Base-by-base conservation (phyloP, 2,329 filamentous ascomycete species). In the Trichoderma sp. region DNA sequence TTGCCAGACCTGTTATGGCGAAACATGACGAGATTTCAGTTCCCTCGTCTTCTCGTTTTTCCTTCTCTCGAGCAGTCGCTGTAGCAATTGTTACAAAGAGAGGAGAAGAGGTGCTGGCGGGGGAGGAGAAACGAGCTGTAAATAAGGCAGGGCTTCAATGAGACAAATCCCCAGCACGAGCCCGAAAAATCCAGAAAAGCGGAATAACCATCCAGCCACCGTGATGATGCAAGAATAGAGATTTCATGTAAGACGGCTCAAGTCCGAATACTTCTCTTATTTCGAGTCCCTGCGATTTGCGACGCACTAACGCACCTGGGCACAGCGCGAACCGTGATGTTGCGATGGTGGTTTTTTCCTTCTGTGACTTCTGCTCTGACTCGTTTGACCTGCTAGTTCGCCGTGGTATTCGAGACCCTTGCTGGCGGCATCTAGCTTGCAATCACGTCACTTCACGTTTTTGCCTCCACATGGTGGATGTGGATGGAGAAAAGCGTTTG, bases 361-460 rank as follows among this genome's bases (percentile, higher is more conserved):
- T 41, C 21, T 31, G 9, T 7, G 41, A 45, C n/a, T 63, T 29
- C 21, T 63, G 50, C 4, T 65, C 60, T 73, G 68, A 72, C 68
- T 72, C 68, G 68, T 45, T 33, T 16, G 7, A 45, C 16, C 38
- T 33, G 63, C 14, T 41, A 45, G 33, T 71, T 35, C n/a, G 56
- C 14, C 12, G 66, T 59, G 16, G n/a, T 71, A 33, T 50, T 41
- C 14, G 24, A 45, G 35, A 69, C 29, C 65, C 62, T 74, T 74
- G 62, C 45, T 33, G 60, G 73, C 35, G 35, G 35, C 21, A 62
- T 74, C 27, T 62, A 50, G 38, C 27, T 35, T 41, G 60, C 45
- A 18, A 75, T 71, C 74, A 75, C 74, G 74, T 71, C 74, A 75
- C 67, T 69, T 66, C 74, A 75, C 73, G 73, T 64, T 75, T 75